These are phyloP conservation scores for Glutinoglossum americanum DNA, from an alignment of 495 filamentous ascomycete species.

Conservation along the genomic window DNA sequence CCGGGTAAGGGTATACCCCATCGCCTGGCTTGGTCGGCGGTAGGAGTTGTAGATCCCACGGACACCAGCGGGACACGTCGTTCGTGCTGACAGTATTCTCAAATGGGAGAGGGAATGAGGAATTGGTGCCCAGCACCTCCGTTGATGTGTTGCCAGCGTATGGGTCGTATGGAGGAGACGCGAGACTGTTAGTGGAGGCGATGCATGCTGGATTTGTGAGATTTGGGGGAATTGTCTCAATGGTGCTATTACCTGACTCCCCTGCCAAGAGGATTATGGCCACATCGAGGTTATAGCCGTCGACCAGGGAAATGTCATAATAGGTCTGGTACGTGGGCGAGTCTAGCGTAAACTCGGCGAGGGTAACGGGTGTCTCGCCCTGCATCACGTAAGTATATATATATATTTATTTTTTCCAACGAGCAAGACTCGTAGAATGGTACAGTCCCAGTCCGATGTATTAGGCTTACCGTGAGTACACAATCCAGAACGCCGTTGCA, in stretches of 20 bases:
- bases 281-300: slow-evolving; percentile 64
- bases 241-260: slow-evolving; percentile 25
- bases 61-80: slow-evolving; percentile 45
- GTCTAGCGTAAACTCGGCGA: slow-evolving; percentile 55
- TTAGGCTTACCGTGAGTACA: slow-evolving; percentile 31
- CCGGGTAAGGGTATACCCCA: slow-evolving; percentile 57
- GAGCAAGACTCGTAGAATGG: not conserved
- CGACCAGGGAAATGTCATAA: slow-evolving; percentile 69
- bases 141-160: slow-evolving; percentile 15
- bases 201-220: slow-evolving; percentile 55
- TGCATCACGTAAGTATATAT: slow-evolving; percentile 10
- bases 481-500: slow-evolving; percentile 47
- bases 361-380: slow-evolving; percentile 43
- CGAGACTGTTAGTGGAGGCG: slow-evolving; percentile 35
- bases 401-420: too few species aligned
- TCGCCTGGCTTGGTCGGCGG: slow-evolving; percentile 39
- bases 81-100: slow-evolving; percentile 27
- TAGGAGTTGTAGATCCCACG: slow-evolving; percentile 46
- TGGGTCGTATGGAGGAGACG: slow-evolving; percentile 18
- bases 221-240: slow-evolving; percentile 41
- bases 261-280: slow-evolving; percentile 39
- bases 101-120: slow-evolving; percentile 39
- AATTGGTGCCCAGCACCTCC: slow-evolving; percentile 27
- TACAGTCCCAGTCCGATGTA: not conserved
- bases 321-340: slow-evolving; percentile 38